A percentile compares a stretch with the other conserved stretches of the same genome.
phyloP scores from a whole-genome alignment of 192 early-diverging fungal genomes.

The Dispira parvispora region DNA sequence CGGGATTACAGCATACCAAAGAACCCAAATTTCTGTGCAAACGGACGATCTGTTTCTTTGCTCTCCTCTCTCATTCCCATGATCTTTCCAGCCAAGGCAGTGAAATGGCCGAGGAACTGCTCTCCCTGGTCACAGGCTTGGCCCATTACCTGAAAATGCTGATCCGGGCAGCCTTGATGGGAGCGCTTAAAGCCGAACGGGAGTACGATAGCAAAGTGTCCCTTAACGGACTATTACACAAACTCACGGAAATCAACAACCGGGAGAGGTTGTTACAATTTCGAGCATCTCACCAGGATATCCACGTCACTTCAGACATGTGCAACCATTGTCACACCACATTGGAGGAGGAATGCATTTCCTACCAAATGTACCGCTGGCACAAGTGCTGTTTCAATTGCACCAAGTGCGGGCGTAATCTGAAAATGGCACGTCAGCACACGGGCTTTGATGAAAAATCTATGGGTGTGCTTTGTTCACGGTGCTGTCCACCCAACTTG shows the following conservation, averaged over 20 bases:
- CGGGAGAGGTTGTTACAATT: constrained; percentile 26
- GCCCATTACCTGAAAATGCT: constrained; percentile 86
- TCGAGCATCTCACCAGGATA: constrained; percentile 30
- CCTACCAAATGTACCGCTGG: constrained; percentile 48
- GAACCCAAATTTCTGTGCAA: constrained; percentile 95
- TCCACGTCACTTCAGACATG: constrained; percentile 55
- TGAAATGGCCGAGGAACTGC: constrained; percentile 64
- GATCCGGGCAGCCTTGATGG: constrained; percentile 74
- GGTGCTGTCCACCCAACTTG: constrained; percentile 28
- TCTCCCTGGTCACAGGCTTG: constrained; percentile 74
- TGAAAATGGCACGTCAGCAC: constrained; percentile 34
- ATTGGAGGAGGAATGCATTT: constrained; percentile 80
- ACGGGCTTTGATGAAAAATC: constrained; percentile 29
- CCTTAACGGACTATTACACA: constrained; percentile 52
- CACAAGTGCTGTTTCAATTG: constrained; percentile 76
- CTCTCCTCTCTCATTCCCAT: constrained; percentile 59
- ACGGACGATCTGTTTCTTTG: constrained; percentile 89
- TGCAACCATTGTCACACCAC: constrained; percentile 61
- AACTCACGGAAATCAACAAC: constrained; percentile 50
- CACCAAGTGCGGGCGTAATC: constrained; percentile 34
- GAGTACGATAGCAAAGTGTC: constrained; percentile 28
- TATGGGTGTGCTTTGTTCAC: constrained; percentile 30
- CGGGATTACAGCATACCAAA: constrained; percentile 52
- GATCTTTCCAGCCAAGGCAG: constrained; percentile 18
- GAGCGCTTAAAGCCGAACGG: constrained; percentile 51